Base-by-base conservation (phyloP, 225 moss, liverwort and hornwort genomes). In the Sphagnum contortum region DNA sequence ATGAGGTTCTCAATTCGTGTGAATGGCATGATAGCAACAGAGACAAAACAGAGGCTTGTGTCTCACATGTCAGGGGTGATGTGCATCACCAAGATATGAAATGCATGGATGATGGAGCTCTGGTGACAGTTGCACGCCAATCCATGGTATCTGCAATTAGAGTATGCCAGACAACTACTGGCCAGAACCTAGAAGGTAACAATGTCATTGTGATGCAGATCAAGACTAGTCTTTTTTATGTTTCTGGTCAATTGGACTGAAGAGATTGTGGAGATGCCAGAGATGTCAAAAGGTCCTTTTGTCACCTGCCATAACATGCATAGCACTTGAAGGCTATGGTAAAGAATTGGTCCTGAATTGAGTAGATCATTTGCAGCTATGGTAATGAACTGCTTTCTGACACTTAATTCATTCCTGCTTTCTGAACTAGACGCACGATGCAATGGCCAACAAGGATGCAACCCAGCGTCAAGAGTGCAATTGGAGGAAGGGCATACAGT, bases 21-120 rank as follows among this genome's bases (percentile, higher is more conserved):
- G 84, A 78, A 60, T 75, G 78, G 64, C 75, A 78, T 72, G 78
- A 85, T 67, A 79, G 81, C 64, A 76, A 73, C 68, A 71, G 76
- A 65, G 78, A 78, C 58, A 78, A 71, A 45, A 73, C 71, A 46
- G 29, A 29, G 29, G 29, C 29, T 29, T 29, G 29, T 29, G 29
- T 29, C 49, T 55, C 62, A 64, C 66, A 64, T 44, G 50, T 9
- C 12, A 69, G 64, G 48, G 69, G 57, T 64, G 69, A 69, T 59
- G 56, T 70, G 64, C 49, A 70, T 14, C 61, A 62, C 71, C 81
- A 81, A 56, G 78, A 76, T 45, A 63, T 81, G 64, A 78, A 85
- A 59, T 69, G 69, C 70, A 74, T 81, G 55, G 76, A 70, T 69
- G 85, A 81, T 66, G 81, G 85, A 3, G 81, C 76, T 73, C 60